phyloP scores from a whole-genome alignment of 345 rosid species.

The Crucihimalaya himalaica region DNA sequence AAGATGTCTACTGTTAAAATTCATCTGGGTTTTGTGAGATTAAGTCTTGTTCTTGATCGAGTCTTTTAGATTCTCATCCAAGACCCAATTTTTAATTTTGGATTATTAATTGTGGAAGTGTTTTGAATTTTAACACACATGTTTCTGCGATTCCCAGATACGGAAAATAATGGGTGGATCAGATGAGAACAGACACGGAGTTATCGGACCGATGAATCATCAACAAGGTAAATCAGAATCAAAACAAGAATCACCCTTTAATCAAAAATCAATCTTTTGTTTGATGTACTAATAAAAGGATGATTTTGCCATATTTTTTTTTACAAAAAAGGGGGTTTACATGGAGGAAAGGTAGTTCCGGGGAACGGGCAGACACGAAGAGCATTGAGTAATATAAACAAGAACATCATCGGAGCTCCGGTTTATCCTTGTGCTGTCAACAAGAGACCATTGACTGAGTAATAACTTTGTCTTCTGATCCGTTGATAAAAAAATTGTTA shows the following conservation, averaged over 20 bases:
- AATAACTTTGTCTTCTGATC: slow-evolving; percentile 19
- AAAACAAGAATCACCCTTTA: not conserved
- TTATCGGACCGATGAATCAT: slow-evolving; percentile 53
- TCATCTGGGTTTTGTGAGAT: slow-evolving; percentile 33
- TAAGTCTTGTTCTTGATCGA: slow-evolving; percentile 40
- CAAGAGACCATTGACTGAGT: slow-evolving; percentile 67
- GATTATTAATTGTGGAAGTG: not conserved
- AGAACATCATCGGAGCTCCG: slow-evolving; percentile 66
- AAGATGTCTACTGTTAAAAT: slow-evolving; percentile 3
- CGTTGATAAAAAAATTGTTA: not conserved
- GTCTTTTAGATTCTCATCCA: slow-evolving; percentile 20
- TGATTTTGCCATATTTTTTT: slow-evolving; percentile 11
- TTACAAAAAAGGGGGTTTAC: slow-evolving; percentile 48
- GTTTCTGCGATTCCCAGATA: slow-evolving; percentile 16
- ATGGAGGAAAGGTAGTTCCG: slow-evolving; percentile 51
- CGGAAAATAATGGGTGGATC: slow-evolving; percentile 61
- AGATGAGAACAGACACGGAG: slow-evolving; percentile 75
- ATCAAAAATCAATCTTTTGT: not conserved
- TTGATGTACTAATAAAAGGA: slow-evolving; percentile 10
- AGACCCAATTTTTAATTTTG: slow-evolving; percentile 5
- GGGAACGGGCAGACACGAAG: slow-evolving; percentile 58
- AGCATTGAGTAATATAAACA: slow-evolving; percentile 70
- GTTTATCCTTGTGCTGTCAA: slow-evolving; percentile 67
- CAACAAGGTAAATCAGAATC: slow-evolving; percentile 53
- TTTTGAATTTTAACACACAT: not conserved